These are phyloP conservation scores for Schizothecium vesticola DNA, from an alignment of 495 filamentous ascomycete species.

Conservation along the genomic window DNA sequence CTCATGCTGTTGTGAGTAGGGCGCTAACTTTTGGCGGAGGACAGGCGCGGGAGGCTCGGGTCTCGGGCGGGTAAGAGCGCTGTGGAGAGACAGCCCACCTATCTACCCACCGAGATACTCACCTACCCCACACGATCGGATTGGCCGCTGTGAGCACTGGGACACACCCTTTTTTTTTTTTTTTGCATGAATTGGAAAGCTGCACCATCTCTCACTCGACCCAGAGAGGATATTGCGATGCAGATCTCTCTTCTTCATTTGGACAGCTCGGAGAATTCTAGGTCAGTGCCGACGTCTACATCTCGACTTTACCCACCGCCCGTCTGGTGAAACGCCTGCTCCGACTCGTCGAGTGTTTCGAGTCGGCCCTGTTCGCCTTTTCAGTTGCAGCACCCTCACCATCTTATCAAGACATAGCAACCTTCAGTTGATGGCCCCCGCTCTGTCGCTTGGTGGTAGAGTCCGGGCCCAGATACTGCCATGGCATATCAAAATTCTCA, in stretches of 20 bases:
- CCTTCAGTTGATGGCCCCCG: too few relatives aligned
- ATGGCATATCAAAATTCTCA: background rate
- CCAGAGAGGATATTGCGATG: background rate
- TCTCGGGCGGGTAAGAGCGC: background rate
- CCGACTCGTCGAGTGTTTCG: background rate
- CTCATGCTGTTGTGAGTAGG: background rate
- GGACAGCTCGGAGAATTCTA: conserved; percentile 7
- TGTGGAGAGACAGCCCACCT: background rate
- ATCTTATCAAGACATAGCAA: background rate
- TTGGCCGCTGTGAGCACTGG: background rate
- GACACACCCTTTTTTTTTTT: background rate
- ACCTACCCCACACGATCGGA: background rate
- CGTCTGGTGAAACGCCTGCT: background rate
- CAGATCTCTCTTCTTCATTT: background rate
- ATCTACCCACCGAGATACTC: too few relatives aligned
- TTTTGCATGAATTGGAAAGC: background rate
- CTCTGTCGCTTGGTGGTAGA: background rate
- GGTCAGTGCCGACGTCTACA: conserved; percentile 4
- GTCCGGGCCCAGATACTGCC: background rate
- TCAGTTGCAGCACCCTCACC: background rate
- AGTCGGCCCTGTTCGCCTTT: background rate
- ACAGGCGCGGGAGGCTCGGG: background rate
- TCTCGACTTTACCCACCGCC: conserved; percentile 7
- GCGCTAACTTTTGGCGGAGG: background rate
- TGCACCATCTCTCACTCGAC: background rate